Conservation (phyloP, 139 green algal species). For the Pedinophyceae sp. region DNA sequence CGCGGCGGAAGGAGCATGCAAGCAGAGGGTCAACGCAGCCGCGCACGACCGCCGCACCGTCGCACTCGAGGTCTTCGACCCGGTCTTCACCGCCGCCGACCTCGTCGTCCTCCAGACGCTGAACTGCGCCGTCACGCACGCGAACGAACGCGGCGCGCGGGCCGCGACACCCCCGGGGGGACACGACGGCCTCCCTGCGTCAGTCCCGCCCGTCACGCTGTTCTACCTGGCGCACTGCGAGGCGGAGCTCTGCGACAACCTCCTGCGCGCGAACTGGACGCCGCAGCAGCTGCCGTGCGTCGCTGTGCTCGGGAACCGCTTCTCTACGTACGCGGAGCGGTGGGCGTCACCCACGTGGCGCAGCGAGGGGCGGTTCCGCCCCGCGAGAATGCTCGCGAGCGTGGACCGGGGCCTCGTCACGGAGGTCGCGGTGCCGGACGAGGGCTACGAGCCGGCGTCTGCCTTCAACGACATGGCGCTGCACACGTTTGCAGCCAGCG, state of each 20-base stretch:
- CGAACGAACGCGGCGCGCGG: conserved; percentile 21
- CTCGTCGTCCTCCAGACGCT: conserved; percentile 12
- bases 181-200: too few species aligned
- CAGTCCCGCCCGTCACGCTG: too few species aligned
- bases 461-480: conserved; percentile 37
- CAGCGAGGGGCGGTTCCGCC: too few species aligned
- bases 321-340: conserved; percentile 15
- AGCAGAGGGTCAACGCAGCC: too few species aligned
- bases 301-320: conserved; percentile 34
- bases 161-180: conserved; percentile 12
- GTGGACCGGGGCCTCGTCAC: background rate
- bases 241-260: conserved; percentile 20
- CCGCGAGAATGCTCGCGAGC: background rate
- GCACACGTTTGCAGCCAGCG: too few species aligned
- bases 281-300: conserved; percentile 15
- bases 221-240: conserved; percentile 57
- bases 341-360: conserved; percentile 6
- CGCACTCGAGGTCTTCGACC: conserved; percentile 28
- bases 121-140: conserved; percentile 13
- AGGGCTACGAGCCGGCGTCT: conserved; percentile 18
- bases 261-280: conserved; percentile 27
- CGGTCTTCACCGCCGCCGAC: conserved; percentile 23
- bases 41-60: too few species aligned
- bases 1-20: too few species aligned
- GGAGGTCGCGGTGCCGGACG: conserved; percentile 6